Conservation (phyloP, 2,329 filamentous ascomycete species). For the Cladosporium cucumerinum region DNA sequence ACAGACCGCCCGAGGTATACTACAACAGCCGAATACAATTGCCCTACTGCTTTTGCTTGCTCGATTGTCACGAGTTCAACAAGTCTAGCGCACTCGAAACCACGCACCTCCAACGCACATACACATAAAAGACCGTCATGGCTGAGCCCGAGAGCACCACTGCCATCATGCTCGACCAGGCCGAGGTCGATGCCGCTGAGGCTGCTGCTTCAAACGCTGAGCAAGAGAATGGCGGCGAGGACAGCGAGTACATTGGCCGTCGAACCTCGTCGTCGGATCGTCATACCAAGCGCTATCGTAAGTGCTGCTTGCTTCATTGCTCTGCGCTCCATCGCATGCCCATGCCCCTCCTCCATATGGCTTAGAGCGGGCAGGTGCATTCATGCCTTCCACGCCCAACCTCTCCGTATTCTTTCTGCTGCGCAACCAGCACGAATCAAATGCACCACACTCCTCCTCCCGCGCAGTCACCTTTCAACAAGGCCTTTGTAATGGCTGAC, state of each 20-base stretch:
- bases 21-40: not conserved
- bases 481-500: slow-evolving; percentile 36
- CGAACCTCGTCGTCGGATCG: slow-evolving; percentile 31
- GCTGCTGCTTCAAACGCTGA: slow-evolving; percentile 17
- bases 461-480: slow-evolving; percentile 34
- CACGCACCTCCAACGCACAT: not conserved
- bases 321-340: not conserved
- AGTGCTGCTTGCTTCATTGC: slow-evolving; percentile 21
- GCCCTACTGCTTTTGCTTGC: not conserved
- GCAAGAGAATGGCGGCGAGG: slow-evolving; percentile 28
- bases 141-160: slow-evolving; percentile 10
- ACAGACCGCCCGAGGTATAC: not conserved
- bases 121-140: slow-evolving; percentile 3
- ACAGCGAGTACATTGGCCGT: slow-evolving; percentile 31
- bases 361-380: slow-evolving; percentile 12
- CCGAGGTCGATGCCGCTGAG: slow-evolving; percentile 28
- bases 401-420: slow-evolving; percentile 13
- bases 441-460: slow-evolving; percentile 22
- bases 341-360: slow-evolving; percentile 14
- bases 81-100: not conserved
- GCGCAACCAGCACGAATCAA: slow-evolving; percentile 21
- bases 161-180: slow-evolving; percentile 25
- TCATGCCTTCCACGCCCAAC: slow-evolving; percentile 9
- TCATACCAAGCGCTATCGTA: slow-evolving; percentile 35
- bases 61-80: not conserved